A percentile compares a stretch with the other conserved stretches of the same genome.
Conservation (phyloP, 345 rosid species). For the Rhodamnia argentea region DNA sequence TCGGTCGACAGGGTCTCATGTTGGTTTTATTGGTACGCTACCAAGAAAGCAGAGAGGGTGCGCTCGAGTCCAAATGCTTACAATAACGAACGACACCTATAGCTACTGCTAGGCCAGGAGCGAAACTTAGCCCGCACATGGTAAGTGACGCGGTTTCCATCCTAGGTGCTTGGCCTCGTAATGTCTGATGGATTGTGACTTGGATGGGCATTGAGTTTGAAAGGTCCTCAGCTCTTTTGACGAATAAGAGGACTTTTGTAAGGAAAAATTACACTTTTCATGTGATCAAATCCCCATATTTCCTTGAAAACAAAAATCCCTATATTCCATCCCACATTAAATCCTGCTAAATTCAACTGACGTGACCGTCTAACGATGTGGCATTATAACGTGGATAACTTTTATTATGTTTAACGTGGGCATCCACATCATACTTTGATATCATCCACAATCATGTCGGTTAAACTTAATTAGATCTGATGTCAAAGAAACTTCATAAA, state of each 20-base stretch:
- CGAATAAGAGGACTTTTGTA: too few species aligned
- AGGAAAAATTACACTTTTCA: background rate
- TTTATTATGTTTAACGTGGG: background rate
- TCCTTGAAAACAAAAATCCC: too few species aligned
- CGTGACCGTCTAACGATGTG: too few species aligned
- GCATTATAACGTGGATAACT: background rate
- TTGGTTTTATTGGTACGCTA: too few species aligned
- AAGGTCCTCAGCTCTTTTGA: background rate
- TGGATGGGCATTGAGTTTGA: too few species aligned
- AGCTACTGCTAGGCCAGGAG: too few species aligned
- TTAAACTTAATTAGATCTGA: background rate
- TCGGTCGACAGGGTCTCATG: rapidly evolving
- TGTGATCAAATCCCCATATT: background rate
- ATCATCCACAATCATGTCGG: background rate
- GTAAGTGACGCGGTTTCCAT: background rate
- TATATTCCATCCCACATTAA: too few species aligned
- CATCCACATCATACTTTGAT: background rate
- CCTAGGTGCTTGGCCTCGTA: background rate
- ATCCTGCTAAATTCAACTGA: background rate
- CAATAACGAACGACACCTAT: too few species aligned
- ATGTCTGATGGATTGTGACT: background rate
- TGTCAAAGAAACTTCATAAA: background rate
- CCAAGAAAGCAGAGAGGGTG: too few species aligned
- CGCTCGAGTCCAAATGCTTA: too few species aligned
- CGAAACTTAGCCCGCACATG: too few species aligned